Evolutionary conservation across 192 early-diverging fungal genomes (phyloP).

Genomic region (Dissophora globulifera): DNA sequence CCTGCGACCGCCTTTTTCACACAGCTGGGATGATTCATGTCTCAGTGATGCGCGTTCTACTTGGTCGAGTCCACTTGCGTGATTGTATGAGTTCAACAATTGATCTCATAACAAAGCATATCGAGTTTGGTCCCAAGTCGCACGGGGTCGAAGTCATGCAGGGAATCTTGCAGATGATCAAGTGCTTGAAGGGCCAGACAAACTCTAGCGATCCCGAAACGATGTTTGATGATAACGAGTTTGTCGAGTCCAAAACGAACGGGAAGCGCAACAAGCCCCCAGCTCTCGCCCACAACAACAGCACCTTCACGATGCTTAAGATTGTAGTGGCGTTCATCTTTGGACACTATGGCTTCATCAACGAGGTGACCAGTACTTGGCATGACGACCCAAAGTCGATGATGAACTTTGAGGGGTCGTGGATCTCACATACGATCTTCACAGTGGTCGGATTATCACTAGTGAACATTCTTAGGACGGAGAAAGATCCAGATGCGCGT

Average conservation of each 20-base stretch:
- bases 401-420: conserved; percentile 45
- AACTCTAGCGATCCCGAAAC: conserved; percentile 35
- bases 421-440: conserved; percentile 33
- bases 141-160: conserved; percentile 48
- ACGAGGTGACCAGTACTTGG: conserved; percentile 33
- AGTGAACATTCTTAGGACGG: conserved; percentile 24
- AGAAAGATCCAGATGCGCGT: conserved; percentile 12
- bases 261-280: conserved; percentile 12
- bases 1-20: conserved; percentile 41
- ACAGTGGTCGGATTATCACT: conserved; percentile 35
- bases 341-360: conserved; percentile 32
- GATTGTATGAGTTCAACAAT: conserved; percentile 30
- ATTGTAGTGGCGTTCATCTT: conserved; percentile 41
- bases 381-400: conserved; percentile 42
- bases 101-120: conserved; percentile 42
- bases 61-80: conserved; percentile 29
- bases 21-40: conserved; percentile 37
- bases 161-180: conserved; percentile 39
- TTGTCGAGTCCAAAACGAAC: conserved; percentile 20
- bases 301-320: conserved; percentile 39
- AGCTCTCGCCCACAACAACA: conserved; percentile 40
- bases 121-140: conserved; percentile 45
- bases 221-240: conserved; percentile 47
- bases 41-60: conserved; percentile 27
- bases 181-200: conserved; percentile 38